Evolutionary conservation across 805 yeast genomes (phyloP), one percentile per base, ranked within the genome.

Genomic region (Metschnikowia picachoensis): DNA sequence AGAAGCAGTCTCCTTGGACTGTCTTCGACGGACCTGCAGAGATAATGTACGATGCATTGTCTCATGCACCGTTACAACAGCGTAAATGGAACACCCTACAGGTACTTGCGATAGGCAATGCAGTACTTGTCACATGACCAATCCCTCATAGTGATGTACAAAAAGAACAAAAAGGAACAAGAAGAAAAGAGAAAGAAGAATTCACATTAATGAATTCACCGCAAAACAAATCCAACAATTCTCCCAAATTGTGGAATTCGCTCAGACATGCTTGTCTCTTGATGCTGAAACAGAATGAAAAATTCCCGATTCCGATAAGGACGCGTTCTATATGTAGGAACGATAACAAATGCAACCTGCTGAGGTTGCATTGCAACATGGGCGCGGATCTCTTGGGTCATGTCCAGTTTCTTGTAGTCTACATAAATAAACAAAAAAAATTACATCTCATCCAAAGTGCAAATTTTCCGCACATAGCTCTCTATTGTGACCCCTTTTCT

Each of bases 331-430:
- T 17, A 35, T 35, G 37, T 29, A 35, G 37, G 25, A 13, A 13
- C 10, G n/a, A n/a, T 12, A 33, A 7, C 7, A 16, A 33, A 28
- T 41, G 44, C 17, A 41, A 41, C 44, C 39, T 35, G 13, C 25
- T 10, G 8, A 16, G 17, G 39, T 20, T 35, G 35, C 44, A 35
- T 29, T 41, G 44, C 44, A 41, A 41, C 44, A 16, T 35, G 25
- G 29, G 11, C 28, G 29, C 14, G 30, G 39, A n/a, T 8, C 15
- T 13, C 13, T 10, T 4, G 15, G 27, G 28, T 27, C 28, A 35
- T 7, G 7, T 20, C 25, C 25, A 20, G 25, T 20, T 20, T 20
- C 25, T 7, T 20, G 7, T 20, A 8, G 15, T 38, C 31, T 9
- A 16, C 32, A 12, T 30, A 8, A 12, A 17, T 17, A 33, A 17